A percentile compares a stretch with the other conserved stretches of the same genome.
Conservation (phyloP, 352 stramenopile genomes). For the Pythium dissotocum region DNA sequence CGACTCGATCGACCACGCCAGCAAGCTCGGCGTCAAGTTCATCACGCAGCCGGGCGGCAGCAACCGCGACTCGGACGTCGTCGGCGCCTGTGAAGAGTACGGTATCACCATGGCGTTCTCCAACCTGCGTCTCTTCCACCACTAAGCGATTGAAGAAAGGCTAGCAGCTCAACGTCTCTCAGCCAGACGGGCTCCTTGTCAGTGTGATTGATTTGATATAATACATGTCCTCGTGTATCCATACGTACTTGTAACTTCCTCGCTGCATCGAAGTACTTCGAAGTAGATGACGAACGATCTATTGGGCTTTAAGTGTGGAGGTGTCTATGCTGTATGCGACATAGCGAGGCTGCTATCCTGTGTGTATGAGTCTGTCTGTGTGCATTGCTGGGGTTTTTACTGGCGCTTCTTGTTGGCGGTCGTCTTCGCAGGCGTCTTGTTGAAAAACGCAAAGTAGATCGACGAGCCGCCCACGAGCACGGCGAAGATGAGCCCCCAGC, state of each 20-base stretch:
- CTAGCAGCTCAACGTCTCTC: background rate
- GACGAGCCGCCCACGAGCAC: conserved; percentile 78
- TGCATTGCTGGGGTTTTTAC: background rate
- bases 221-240: conserved; percentile 3
- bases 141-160: conserved; percentile 76
- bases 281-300: conserved; percentile 1
- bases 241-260: background rate
- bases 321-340: too few species aligned
- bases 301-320: background rate
- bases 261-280: too few species aligned
- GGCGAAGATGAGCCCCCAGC: conserved; percentile 73
- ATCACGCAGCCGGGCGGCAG: conserved; percentile 95
- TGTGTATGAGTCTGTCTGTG: background rate
- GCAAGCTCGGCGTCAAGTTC: conserved; percentile 95
- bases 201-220: conserved; percentile 3
- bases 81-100: conserved; percentile 96
- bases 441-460: conserved; percentile 84
- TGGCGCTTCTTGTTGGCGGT: conserved; percentile 14
- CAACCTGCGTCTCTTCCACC: conserved; percentile 98
- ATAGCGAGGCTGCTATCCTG: background rate
- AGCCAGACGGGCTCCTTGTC: background rate
- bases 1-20: conserved; percentile 97
- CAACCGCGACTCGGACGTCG: conserved; percentile 90
- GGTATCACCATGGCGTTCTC: conserved; percentile 99
- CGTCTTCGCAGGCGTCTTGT: conserved; percentile 33